phyloP scores from a whole-genome alignment of 1,139 yeast species.

The Schwanniomyces etchellsii region DNA sequence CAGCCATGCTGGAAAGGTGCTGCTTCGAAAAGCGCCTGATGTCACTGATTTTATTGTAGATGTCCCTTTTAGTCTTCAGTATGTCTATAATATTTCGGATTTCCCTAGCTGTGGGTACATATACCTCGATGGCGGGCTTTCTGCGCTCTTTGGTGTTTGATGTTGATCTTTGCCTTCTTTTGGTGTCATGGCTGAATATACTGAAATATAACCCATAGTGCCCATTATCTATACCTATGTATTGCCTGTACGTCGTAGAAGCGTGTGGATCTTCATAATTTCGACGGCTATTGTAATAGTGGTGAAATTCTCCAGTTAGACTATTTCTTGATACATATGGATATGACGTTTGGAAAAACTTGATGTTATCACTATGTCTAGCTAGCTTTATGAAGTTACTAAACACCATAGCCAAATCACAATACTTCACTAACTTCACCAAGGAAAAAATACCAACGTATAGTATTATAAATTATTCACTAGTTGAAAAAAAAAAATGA shows the following conservation, averaged over 20 bases:
- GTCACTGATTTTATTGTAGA: slow-evolving; percentile 17
- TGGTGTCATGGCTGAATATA: slow-evolving; percentile 35
- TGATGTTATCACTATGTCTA: slow-evolving; percentile 19
- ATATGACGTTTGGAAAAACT: slow-evolving; percentile 38
- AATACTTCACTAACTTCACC: background rate
- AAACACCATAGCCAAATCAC: slow-evolving; percentile 15
- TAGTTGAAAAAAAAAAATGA: slow-evolving; percentile 1
- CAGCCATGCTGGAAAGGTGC: slow-evolving; percentile 15
- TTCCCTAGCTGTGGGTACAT: too few species aligned
- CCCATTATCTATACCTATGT: slow-evolving; percentile 31
- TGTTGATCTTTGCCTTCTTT: slow-evolving; percentile 11
- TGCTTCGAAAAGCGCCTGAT: slow-evolving; percentile 16
- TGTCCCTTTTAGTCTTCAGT: slow-evolving; percentile 25
- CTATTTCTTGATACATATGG: slow-evolving; percentile 26
- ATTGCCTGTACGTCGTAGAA: slow-evolving; percentile 17
- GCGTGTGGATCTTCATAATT: slow-evolving; percentile 29
- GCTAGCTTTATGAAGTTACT: slow-evolving; percentile 23
- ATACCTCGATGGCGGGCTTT: slow-evolving; percentile 5
- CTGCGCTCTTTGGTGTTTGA: background rate
- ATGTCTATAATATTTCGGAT: slow-evolving; percentile 23
- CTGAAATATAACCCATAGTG: slow-evolving; percentile 43
- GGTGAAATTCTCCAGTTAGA: slow-evolving; percentile 15
- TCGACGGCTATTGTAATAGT: slow-evolving; percentile 19
- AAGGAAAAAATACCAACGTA: background rate
- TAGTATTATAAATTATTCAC: background rate